Evolutionary conservation across 495 filamentous ascomycete species (phyloP).

Genomic region (Rhypophila decipiens): DNA sequence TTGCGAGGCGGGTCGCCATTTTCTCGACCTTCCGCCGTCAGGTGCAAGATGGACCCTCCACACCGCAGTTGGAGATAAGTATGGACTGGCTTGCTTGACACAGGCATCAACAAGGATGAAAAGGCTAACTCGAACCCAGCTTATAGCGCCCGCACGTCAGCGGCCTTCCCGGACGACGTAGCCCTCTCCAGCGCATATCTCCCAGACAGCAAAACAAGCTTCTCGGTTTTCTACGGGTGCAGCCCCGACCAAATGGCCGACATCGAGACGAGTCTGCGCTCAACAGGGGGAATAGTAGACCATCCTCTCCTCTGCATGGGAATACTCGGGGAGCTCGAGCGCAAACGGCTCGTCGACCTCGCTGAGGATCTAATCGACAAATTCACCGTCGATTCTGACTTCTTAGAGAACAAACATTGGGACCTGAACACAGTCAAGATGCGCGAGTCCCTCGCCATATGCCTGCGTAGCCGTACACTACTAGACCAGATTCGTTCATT

Average conservation of each 20-base stretch:
- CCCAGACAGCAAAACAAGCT: neutral
- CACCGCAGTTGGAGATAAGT: neutral
- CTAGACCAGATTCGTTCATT: neutral
- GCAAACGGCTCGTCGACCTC: neutral
- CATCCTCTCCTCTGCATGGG: neutral
- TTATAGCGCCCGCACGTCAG: neutral
- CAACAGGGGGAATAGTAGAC: too few relatives aligned
- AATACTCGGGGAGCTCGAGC: neutral
- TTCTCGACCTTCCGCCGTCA: neutral
- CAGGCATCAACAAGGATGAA: neutral
- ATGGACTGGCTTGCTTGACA: neutral
- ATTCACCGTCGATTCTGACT: constrained; percentile 3
- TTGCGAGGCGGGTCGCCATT: neutral
- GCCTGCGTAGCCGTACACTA: constrained; percentile 3
- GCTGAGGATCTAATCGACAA: neutral
- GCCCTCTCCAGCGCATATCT: constrained; percentile 1
- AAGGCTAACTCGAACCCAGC: neutral
- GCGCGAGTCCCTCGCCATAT: neutral
- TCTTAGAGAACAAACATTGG: constrained; percentile 1
- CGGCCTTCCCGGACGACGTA: neutral
- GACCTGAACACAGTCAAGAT: neutral
- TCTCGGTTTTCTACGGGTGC: neutral
- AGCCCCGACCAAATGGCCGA: neutral
- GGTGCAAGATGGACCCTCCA: neutral
- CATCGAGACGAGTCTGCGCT: neutral